These are phyloP conservation scores for Penicillium macrosclerotiorum DNA, from an alignment of 495 filamentous ascomycete species.

Conservation along the genomic window DNA sequence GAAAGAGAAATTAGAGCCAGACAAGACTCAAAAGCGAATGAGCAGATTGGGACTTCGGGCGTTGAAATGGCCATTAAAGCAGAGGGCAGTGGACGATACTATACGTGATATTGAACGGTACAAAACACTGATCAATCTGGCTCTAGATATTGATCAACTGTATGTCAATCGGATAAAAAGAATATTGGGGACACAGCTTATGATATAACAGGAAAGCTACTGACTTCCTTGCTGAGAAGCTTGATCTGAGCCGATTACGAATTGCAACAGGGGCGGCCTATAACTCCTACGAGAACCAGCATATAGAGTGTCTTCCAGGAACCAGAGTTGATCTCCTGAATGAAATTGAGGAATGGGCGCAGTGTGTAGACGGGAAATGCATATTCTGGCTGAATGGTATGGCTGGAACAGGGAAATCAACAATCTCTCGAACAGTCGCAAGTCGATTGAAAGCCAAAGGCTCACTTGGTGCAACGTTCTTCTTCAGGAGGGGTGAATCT, in stretches of 20 bases:
- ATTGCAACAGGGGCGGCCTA: conserved; percentile 10
- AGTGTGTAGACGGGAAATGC: conserved; percentile 5
- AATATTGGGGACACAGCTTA: conserved; percentile 4
- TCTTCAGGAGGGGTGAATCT: conserved; percentile 48
- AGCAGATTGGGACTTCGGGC: conserved; percentile 32
- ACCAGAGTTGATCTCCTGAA: conserved; percentile 27
- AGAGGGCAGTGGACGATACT: conserved; percentile 34
- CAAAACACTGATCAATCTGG: conserved; percentile 32
- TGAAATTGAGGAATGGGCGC: conserved; percentile 28
- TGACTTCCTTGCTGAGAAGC: not conserved
- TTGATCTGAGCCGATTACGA: conserved; percentile 1
- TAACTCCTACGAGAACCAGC: conserved; percentile 16
- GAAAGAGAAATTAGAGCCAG: conserved; percentile 30
- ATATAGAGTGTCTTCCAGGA: conserved; percentile 23
- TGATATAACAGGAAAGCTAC: not conserved
- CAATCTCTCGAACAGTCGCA: conserved; percentile 30
- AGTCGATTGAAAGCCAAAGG: not conserved
- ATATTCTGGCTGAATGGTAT: conserved; percentile 44
- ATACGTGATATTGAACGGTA: conserved; percentile 32
- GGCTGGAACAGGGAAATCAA: conserved; percentile 41
- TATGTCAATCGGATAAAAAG: conserved; percentile 18
- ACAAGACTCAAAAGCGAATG: conserved; percentile 6
- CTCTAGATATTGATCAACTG: conserved; percentile 41
- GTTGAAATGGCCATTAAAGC: conserved; percentile 44
- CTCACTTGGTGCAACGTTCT: conserved; percentile 39